Conservation (phyloP, 306 rosid species). For the Inga oerstediana region DNA sequence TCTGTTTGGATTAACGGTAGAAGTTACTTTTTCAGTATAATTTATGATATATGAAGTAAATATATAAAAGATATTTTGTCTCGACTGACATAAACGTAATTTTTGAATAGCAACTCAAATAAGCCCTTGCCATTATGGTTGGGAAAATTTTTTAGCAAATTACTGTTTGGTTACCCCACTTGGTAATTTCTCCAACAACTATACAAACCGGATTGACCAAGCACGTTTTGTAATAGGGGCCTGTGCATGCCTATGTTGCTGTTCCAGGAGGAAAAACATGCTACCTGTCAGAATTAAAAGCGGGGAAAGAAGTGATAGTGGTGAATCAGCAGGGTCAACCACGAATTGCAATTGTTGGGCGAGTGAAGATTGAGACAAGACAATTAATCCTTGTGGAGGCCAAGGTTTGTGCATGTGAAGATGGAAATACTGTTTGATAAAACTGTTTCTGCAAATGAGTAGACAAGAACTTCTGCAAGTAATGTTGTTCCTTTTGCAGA, state of each 20-base stretch:
- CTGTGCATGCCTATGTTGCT: conserved; percentile 84
- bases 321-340: conserved; percentile 79
- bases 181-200: neutral
- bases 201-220: neutral
- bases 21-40: too few relatives aligned
- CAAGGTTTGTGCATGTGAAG: conserved; percentile 56
- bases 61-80: too few relatives aligned
- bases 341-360: conserved; percentile 76
- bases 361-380: conserved; percentile 86
- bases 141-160: neutral
- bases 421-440: neutral
- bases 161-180: neutral
- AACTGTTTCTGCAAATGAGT: conserved; percentile 9
- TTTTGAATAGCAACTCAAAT: too few relatives aligned
- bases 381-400: conserved; percentile 88
- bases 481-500: conserved; percentile 40
- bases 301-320: conserved; percentile 86
- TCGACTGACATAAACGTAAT: too few relatives aligned
- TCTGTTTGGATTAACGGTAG: too few relatives aligned
- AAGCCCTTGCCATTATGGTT: neutral
- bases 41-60: too few relatives aligned
- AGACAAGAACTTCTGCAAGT: neutral
- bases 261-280: conserved; percentile 85
- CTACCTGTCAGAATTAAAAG: conserved; percentile 80
- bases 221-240: conserved; percentile 56